Conservation (phyloP, 164 flowering plant genomes). For the Warburgia ugandensis region DNA sequence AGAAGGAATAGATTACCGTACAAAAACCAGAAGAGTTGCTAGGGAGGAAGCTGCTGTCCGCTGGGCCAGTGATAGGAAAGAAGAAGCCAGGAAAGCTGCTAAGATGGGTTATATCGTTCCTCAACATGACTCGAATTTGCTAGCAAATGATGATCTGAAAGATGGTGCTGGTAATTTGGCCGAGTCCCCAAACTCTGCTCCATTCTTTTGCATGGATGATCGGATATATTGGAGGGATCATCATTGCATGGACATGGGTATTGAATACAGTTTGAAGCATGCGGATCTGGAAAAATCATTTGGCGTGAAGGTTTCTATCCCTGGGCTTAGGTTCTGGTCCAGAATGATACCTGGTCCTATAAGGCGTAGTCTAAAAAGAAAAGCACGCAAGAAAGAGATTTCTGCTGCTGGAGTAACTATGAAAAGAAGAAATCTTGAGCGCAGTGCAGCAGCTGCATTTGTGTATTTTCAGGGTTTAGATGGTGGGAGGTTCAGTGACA, state of each 20-base stretch:
- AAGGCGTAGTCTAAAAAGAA: conserved; percentile 48
- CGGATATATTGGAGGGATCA: conserved; percentile 66
- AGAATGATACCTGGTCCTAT: conserved; percentile 40
- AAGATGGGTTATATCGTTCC: conserved; percentile 60
- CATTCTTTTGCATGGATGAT: conserved; percentile 57
- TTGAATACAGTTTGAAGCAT: conserved; percentile 71
- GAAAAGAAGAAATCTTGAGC: conserved; percentile 67
- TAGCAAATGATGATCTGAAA: conserved; percentile 22
- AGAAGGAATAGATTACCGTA: conserved; percentile 90
- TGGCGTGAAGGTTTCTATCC: conserved; percentile 48
- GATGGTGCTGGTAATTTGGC: conserved; percentile 22
- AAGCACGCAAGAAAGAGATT: conserved; percentile 33
- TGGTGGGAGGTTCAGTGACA: conserved; percentile 19
- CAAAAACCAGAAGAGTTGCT: conserved; percentile 74
- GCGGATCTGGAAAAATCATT: conserved; percentile 80
- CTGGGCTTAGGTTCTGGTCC: conserved; percentile 57
- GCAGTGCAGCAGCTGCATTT: conserved; percentile 64
- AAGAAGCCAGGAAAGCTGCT: conserved; percentile 62
- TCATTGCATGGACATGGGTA: conserved; percentile 73
- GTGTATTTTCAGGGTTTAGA: conserved; percentile 45
- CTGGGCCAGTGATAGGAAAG: conserved; percentile 64
- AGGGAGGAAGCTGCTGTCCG: conserved; percentile 66
- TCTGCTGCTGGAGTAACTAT: conserved; percentile 29
- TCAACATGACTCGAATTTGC: conserved; percentile 21
- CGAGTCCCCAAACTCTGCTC: conserved; percentile 22